Evolutionary conservation across 257 asterid genomes (phyloP), one percentile per base, ranked within the genome.

Genomic region (Nicotiana tabacum): DNA sequence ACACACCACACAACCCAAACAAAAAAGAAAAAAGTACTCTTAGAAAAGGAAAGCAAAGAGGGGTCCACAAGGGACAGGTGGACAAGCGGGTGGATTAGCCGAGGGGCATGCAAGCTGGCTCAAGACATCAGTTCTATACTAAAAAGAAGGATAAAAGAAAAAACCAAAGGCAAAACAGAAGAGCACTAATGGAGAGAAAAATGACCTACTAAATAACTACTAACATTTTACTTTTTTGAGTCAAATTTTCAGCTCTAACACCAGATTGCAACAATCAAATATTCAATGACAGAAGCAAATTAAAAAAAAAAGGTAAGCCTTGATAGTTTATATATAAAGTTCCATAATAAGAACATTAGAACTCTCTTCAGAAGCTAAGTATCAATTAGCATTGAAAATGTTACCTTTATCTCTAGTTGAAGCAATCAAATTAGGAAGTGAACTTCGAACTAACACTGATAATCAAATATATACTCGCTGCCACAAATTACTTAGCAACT

Each of bases 391-490:
- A 80, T 48, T 39, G 21, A 86, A 85, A 89, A 85, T 27, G 88
- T 85, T 88, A 81, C 88, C 89, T 90, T 91, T 85, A 77, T 86
- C 85, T 17, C 88, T 78, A 58, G 66, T 30, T 66, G 77, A 90
- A 92, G 97, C 93, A 90, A 90, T 84, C 79, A 77, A 81, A 43
- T 43, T 43, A 43, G 85, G 65, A 87, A 89, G 89, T 87, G 76
- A 81, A 80, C 43, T 70, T 70, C 70, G 88, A 87, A 82, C 86
- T 57, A 85, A 78, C 87, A 82, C 39, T 83, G 85, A 83, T 77
- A 69, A 81, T 81, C 84, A 70, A 65, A 48, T 48, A 74, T 74
- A 21, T 3, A 27, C 27, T 12, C 35, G 15, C 80, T 48, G 80
- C 62, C 43, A 74, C 39, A 12, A 48, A 13, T 74, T 53, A 74